Base-by-base conservation (phyloP, 1,284 basidiomycete genomes). In the Microbotryum intermedium region DNA sequence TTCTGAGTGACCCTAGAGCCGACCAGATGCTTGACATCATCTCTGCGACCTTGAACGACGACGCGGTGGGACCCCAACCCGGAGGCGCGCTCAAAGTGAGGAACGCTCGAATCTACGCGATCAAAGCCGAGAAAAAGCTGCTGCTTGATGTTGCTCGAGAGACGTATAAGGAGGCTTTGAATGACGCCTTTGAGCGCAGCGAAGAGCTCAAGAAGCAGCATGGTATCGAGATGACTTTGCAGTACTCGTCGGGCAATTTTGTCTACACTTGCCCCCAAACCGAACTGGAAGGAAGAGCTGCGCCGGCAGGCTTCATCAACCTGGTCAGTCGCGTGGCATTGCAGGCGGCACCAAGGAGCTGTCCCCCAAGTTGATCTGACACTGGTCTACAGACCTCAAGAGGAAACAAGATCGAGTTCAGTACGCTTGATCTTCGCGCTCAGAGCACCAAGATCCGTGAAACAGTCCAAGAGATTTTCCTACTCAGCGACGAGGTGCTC, bases 91-190 rank as follows among this genome's bases (percentile, higher is more conserved):
- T 93, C 50, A 87, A 84, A 25, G 54, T 21, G 13, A 30, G 42
- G 3, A 18, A 42, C 7, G 25, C 64, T n/a, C 50, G 65, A 30
- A 53, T 70, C 39, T 71, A 66, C 46, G 70, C 69, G 30, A 68
- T 71, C 58, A 64, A 67, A 52, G 64, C 69, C 10, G 64, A 64
- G 39, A 52, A 53, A 43, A 70, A 68, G 42, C 16, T 48, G 18
- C 46, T 64, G 11, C 83, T 97, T 13, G 92, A 97, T 66, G 88
- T 97, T 4, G 93, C 92, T 1, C 82, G 93, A 9, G 87, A 90
- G 71, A 93, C 92, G 0, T 76, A 87, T 76, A 88, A 86, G 69
- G 92, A 71, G 50, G 67, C 68, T 50, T n/a, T 69, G 6, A 57
- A 51, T 25, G 69, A 70, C 50, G 62, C 59, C 4, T 46, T 66